Base-by-base conservation (phyloP, 2,329 filamentous ascomycete genomes). In the Huntiella savannae region DNA sequence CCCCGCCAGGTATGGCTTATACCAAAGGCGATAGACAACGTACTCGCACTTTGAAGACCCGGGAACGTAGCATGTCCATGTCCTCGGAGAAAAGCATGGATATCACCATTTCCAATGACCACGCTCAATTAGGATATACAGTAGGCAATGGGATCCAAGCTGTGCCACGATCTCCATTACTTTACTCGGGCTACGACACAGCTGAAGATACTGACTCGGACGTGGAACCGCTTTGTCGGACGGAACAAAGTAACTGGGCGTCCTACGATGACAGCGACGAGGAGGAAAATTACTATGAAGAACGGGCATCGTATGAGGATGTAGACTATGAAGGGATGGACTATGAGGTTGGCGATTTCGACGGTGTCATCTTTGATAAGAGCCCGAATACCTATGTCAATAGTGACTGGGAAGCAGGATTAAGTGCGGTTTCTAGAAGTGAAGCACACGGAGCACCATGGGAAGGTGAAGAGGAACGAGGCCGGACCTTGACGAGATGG, bases 131-230 rank as follows among this genome's bases (percentile, higher is more conserved):
- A 2, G 15, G 12, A 12, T 36, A 36, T 36, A 36, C 34, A 36
- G 34, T 36, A n/a, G 34, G 34, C 12, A 36, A n/a, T 4, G 34
- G 34, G 5, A 6, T 15, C 15, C 34, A 36, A 15, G 34, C 38
- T 12, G 16, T 40, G 5, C 40, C 40, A 16, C 33, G 40, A 17
- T 43, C 40, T 10, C 40, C 40, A 3, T 13, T 13, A 16, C 8
- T 43, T 8, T 10, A 28, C 22, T 28, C 13, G 2, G 39, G 37
- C 8, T 47, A 47, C 13, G 45, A 47, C 8, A 47, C 45, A 6
- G 45, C 45, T 4, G 45, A 47, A 32, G 45, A 47, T 34, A 47
- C 45, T 2, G 45, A 47, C 5, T 42, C 39, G 4, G 45, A 47
- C 33, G 45, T 28, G 5, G 45, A 47, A 40, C 45, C 45, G 13